A percentile compares a stretch with the other conserved stretches of the same genome.
These are phyloP conservation scores for Curvularia verruculosa DNA, from an alignment of 2,329 filamentous ascomycete genomes.

Conservation along the genomic window DNA sequence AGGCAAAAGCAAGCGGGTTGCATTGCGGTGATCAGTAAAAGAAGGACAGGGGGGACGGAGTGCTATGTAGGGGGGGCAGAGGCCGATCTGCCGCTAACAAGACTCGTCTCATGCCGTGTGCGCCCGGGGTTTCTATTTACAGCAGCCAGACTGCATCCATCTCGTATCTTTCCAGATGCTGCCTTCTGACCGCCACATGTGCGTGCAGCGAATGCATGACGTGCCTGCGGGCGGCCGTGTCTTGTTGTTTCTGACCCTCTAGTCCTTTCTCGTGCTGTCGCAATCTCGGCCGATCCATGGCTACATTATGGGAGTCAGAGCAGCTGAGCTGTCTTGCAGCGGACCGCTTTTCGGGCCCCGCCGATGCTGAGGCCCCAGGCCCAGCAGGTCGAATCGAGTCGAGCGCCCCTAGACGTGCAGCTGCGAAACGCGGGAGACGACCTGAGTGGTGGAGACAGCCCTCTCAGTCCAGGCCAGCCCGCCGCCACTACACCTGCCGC, in stretches of 20 bases:
- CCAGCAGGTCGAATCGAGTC: no score
- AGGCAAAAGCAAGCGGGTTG: slow-evolving; percentile 6
- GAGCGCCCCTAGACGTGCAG: background rate
- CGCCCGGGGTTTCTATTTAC: slow-evolving; percentile 13
- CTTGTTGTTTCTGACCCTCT: background rate
- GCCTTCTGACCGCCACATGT: slow-evolving; percentile 3
- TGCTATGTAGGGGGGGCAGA: slow-evolving; percentile 2
- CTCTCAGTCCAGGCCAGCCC: background rate
- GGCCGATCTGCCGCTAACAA: slow-evolving; percentile 13
- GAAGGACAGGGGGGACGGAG: background rate
- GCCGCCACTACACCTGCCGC: slow-evolving; percentile 4
- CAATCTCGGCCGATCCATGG: background rate
- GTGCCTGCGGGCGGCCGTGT: background rate
- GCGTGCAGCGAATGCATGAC: no score
- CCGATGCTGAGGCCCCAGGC: slow-evolving; percentile 6
- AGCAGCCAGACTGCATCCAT: background rate
- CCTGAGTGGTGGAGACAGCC: background rate
- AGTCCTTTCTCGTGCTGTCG: no score
- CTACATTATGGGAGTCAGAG: no score
- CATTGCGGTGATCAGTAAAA: slow-evolving; percentile 4
- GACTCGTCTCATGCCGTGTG: slow-evolving; percentile 8
- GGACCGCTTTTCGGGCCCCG: slow-evolving; percentile 13
- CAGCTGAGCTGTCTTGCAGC: slow-evolving; percentile 14
- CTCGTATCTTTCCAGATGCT: slow-evolving; percentile 8
- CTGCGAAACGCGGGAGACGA: slow-evolving; percentile 7